Base-by-base conservation (phyloP, 208 protist genomes). In the Wallacemonas rigidus region DNA sequence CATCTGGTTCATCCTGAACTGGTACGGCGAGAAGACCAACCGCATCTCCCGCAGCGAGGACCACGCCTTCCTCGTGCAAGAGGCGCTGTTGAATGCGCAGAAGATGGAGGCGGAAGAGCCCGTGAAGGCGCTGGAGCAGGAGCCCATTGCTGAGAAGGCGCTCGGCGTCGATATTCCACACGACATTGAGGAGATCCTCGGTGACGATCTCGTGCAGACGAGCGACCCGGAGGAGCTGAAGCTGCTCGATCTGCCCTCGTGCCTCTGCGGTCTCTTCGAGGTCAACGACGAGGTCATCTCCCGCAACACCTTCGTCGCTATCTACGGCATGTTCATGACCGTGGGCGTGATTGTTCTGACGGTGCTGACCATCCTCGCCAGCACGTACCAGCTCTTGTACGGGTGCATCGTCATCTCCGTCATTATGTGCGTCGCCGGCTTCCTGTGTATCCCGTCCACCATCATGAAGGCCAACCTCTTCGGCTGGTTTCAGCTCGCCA, bases 381-480 rank as follows among this genome's bases (percentile, higher is more conserved):
- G 51, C 8, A 83, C n/a, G 60, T 65, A 12, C 60, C 54, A 71
- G 17, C 39, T 79, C 12, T 69, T 90, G n/a, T 68, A 40, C n/a
- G 45, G 65, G 7, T 48, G 43, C 58, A 62, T 77, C 15, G 39
- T 41, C 11, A 70, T 75, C 9, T 44, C 72, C 1, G 56, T 80
- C 15, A 48, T 77, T 15, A 56, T 77, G 47, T 74, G 55, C 40
- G 72, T n/a, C 35, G 48, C 71, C 17, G 56, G 56, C 54, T 90
- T 83, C 71, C 78, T 51, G 56, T 72, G 76, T 1, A 65, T 90
- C 12, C 75, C 82, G n/a, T 57, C 68, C 4, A 53, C 75, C 39
- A 75, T 86, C 36, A 82, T 82, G 17, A 85, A 86, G 58, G 78
- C 75, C 9, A 74, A 67, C 26, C 9, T 85, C 35, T 88, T 76